Evolutionary conservation across 306 rosid species (phyloP), one percentile per base, ranked within the genome.

Genomic region (Lagenaria siceraria): DNA sequence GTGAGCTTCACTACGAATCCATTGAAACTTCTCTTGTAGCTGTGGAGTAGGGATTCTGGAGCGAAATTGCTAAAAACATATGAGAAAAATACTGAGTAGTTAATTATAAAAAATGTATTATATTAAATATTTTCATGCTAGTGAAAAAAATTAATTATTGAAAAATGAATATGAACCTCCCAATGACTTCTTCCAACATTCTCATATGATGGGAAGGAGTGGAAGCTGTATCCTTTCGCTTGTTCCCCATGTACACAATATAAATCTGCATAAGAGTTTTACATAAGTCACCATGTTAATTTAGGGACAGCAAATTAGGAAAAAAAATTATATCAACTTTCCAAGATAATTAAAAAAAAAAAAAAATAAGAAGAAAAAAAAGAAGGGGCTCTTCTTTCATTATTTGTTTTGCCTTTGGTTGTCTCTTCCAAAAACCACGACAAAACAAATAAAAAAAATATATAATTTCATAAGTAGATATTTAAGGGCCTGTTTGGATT

Each of bases 1-100:
- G 83, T 85, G n/a, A 85, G 75, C 61, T 65, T 85, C 19, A 51
- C 74, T 5, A 78, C 84, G 4, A 87, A 83, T 19, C 87, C 90
- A 54, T 85, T 81, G 56, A 85, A 83, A 70, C 84, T 83, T 27
- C 75, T 82, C 65, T 74, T 74, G 80, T 74, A 85, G 61, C 88
- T 83, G 40, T 87, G 82, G 14, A 84, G 70, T n/a, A 87, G 24
- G 13, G 66, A 53, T 58, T 85, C 52, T 24, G 79, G n/a, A 25
- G 65, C 13, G 19, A 52, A 75, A 5, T 17, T 42, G 75, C 55
- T 70, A 2, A 43, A 69, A 70, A 11, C 19, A 40, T 11, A 2
- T n/a, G n/a, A 53, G n/a, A 22, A 6, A 17, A 0, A 11, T 1
- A 8, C 19, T 7, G 11, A 53, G 59, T 7, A 53, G n/a, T 19